A percentile compares a stretch with the other conserved stretches of the same genome.
phyloP scores from a whole-genome alignment of 306 rosid genomes.

The Cyamopsis tetragonoloba region DNA sequence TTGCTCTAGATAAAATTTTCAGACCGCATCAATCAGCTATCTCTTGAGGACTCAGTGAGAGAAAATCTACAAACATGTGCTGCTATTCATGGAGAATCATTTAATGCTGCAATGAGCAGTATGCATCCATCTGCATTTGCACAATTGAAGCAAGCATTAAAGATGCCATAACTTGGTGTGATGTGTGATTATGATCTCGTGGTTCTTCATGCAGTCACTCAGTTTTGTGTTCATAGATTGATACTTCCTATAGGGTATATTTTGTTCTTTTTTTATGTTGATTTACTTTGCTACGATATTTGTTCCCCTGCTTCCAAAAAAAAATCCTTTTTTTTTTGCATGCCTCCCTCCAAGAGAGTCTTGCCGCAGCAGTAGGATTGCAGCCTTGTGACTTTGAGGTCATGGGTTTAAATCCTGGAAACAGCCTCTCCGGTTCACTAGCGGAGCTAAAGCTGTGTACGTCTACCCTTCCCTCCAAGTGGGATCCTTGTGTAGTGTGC shows the following conservation, averaged over 20 bases:
- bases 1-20: constrained; percentile 66
- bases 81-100: constrained; percentile 89
- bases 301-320: too few relatives aligned
- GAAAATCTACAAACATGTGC: constrained; percentile 92
- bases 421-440: too few relatives aligned
- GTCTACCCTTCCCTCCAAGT: too few relatives aligned
- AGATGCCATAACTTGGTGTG: constrained; percentile 54
- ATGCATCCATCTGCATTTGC: constrained; percentile 87
- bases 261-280: neutral
- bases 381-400: too few relatives aligned
- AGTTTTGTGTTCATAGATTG: constrained; percentile 33
- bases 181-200: constrained; percentile 15
- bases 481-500: too few relatives aligned
- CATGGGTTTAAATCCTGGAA: too few relatives aligned
- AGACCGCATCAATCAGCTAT: constrained; percentile 80
- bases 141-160: constrained; percentile 84
- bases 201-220: constrained; percentile 25
- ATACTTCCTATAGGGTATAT: constrained; percentile 45
- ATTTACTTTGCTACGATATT: neutral
- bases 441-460: too few relatives aligned
- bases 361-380: too few relatives aligned
- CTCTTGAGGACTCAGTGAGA: constrained; percentile 74
- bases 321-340: too few relatives aligned
- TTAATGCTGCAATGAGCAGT: constrained; percentile 67
- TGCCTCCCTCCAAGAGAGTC: too few relatives aligned